Base-by-base conservation (phyloP, 1,139 yeast species). In the Geotrichum klebahnii region DNA sequence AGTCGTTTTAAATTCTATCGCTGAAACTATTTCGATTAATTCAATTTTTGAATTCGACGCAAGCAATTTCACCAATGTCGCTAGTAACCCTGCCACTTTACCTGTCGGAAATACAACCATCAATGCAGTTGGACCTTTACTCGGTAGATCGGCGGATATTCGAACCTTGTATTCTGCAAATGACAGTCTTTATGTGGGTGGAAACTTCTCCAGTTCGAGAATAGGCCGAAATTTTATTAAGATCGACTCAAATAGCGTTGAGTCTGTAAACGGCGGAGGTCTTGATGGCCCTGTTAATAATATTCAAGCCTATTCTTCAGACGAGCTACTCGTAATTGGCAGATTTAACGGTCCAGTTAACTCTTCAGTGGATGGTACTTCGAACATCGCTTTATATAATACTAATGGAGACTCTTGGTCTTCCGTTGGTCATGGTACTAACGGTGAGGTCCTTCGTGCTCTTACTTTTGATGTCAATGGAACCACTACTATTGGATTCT, bases 41-140 rank as follows among this genome's bases (percentile, higher is more conserved):
- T 94, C 95, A 1, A 61, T 92, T 38, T 87, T 90, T 64, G 97
- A 92, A 67, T 92, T 83, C 67, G 81, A 88, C 0, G 69, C 82
- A 44, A 70, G 78, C 2, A 88, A 89, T 64, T 87, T 85, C 63
- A 71, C 92, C 0, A 57, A 64, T 12, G 63, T 65, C 22, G 61
- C 64, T 1, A 61, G 65, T 38, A 67, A 71, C 54, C 53, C 68
- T 54, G 51, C 70, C 61, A 23, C 59, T 57, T 34, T 70, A 64
- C 76, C 74, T 51, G 78, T 86, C 41, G 87, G 89, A 0, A 80
- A 84, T 60, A 80, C 94, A 0, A 70, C 85, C 0, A 68, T 90
- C 47, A 87, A 87, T 58, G 56, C 66, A n/a, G 66, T 84, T 38
- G 87, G 95, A 29, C 67, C 77, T 0, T 5, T 41, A 5, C 44